Evolutionary conservation across 805 yeast species (phyloP).

Genomic region (baker's yeast (Saccharomyces cerevisiae)): DNA sequence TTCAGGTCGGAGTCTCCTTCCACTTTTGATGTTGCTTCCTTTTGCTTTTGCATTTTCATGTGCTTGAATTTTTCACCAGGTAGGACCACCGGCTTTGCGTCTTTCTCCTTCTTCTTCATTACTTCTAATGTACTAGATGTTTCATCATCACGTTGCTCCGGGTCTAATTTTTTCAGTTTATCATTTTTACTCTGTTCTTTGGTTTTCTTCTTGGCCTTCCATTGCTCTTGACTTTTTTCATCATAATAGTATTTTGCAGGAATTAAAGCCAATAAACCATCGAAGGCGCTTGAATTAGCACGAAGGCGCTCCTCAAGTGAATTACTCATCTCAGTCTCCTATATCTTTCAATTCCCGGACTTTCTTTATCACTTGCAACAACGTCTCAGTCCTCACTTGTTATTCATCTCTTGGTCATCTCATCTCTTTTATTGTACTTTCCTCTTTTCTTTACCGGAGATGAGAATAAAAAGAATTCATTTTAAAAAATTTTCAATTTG

Average conservation of each 20-base stretch:
- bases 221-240: constrained; percentile 80
- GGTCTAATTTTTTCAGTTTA: constrained; percentile 70
- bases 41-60: constrained; percentile 7
- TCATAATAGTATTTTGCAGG: constrained; percentile 94
- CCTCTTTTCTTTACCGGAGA: background rate
- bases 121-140: constrained; percentile 53
- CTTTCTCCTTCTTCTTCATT: constrained; percentile 43
- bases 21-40: constrained; percentile 14
- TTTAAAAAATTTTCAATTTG: background rate
- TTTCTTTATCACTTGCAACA: background rate
- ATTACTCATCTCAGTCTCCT: constrained; percentile 38
- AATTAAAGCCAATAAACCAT: constrained; percentile 79
- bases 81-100: constrained; percentile 40
- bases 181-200: constrained; percentile 54
- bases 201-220: constrained; percentile 76
- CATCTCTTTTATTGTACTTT: background rate
- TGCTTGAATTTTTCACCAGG: constrained; percentile 30
- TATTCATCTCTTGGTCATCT: background rate
- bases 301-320: constrained; percentile 68
- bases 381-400: background rate
- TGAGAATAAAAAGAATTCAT: background rate
- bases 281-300: constrained; percentile 73
- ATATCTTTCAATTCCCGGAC: background rate
- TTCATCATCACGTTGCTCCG: constrained; percentile 42
- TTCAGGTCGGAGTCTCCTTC: constrained; percentile 19